Evolutionary conservation across 1,139 yeast species (phyloP), one percentile per base, ranked within the genome.

Genomic region (Yamadazyma atlantica): DNA sequence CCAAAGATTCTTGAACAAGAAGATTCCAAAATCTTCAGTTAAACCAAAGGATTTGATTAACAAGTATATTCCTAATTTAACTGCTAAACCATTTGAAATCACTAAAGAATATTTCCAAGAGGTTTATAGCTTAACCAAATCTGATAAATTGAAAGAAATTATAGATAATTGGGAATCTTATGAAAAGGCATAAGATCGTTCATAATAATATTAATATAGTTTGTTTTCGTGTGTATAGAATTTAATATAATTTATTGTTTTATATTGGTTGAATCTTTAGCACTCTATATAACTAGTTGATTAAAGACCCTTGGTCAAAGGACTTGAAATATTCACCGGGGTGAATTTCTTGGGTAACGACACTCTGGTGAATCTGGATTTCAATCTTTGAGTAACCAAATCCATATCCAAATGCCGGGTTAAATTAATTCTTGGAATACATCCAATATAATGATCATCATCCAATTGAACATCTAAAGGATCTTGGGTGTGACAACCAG

Each of bases 401-500:
- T 89, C 96, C 75, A 88, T 80, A 58, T 94, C 98, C 58, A 94
- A 71, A 60, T 94, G 97, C 55, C 96, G 80, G 0, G 98, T 94
- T 53, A 94, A 73, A 37, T 88, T 83, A 40, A 89, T 79, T 52
- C 92, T 79, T 28, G 97, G 96, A 50, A 92, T 94, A 55, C 97
- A 92, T 13, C 96, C 92, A 49, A 94, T 92, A 63, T 94, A 92
- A 62, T 94, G 99, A 59, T 89, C 92, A 36, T 89, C 94, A 62
- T 94, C 98, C 34, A 94, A 72, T 62, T 92, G 96, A 32, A 94
- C 96, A 64, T 94, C 98, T 46, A 94, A 72, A 13, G 98, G 98
- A 61, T 92, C 96, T 54, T 89, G 96, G 0, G 97, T 89, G 61
- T 94, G 97, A 62, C 98, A 94, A 24, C 99, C 99, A 0, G 98